Percentiles rank a stretch among this genome's conserved stretches.
These are phyloP conservation scores for Cicer yamashitae DNA, from an alignment of 306 rosid species.

Conservation along the genomic window DNA sequence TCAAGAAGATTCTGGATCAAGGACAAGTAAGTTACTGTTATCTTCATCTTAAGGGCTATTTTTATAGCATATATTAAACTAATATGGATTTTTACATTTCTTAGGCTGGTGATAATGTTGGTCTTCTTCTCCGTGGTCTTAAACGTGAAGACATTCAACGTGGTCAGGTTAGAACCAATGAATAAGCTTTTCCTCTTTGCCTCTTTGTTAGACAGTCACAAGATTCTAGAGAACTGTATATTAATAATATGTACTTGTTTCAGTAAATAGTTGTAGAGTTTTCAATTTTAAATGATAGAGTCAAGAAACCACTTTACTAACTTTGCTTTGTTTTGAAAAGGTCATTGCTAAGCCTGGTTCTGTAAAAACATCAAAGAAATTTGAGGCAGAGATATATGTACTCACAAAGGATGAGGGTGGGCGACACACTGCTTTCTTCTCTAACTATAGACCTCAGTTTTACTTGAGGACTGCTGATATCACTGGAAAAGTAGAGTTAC, in stretches of 20 bases:
- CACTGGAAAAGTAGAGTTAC: constrained; percentile 94
- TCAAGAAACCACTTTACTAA: constrained; percentile 30
- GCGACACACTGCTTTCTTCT: constrained; percentile 95
- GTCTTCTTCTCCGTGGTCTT: constrained; percentile 98
- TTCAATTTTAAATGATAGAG: neutral
- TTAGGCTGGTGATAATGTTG: constrained; percentile 98
- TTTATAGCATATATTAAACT: constrained; percentile 19
- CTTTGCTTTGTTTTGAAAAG: constrained; percentile 47
- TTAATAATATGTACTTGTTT: constrained; percentile 12
- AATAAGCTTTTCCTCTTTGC: constrained; percentile 11
- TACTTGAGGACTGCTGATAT: constrained; percentile 97
- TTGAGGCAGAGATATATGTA: constrained; percentile 97
- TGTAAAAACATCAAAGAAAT: constrained; percentile 77
- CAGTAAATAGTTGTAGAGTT: neutral
- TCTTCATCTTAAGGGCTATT: constrained; percentile 31
- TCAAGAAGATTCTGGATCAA: constrained; percentile 94
- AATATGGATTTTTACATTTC: constrained; percentile 43
- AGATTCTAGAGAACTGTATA: constrained; percentile 11
- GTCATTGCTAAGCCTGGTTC: constrained; percentile 95
- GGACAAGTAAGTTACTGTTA: constrained; percentile 77
- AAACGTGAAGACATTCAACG: constrained; percentile 96
- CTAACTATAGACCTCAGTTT: constrained; percentile 96
- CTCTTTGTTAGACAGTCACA: constrained; percentile 22
- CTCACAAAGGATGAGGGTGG: constrained; percentile 99
- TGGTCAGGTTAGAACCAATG: constrained; percentile 75